Evolutionary conservation across 1,284 basidiomycete species (phyloP).

Genomic region (Pseudozyma pruni): DNA sequence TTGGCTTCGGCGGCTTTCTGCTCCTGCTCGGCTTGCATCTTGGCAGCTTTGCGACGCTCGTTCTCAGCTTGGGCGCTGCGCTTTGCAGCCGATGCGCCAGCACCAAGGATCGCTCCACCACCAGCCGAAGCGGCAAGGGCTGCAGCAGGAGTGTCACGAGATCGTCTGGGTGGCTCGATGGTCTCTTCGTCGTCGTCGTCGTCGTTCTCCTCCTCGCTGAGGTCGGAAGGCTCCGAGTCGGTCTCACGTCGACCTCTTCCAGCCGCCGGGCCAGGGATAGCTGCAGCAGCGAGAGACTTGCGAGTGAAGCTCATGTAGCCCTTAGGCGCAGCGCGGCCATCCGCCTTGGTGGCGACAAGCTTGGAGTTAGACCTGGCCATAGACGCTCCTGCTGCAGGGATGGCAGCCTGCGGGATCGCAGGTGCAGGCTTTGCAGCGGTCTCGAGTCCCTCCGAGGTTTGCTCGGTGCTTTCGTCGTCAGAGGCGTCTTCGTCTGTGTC

Average conservation of each 20-base stretch:
- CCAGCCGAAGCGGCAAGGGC: conserved; percentile 24
- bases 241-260: conserved; percentile 1
- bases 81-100: conserved; percentile 20
- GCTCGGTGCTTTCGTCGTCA: conserved; percentile 38
- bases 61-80: conserved; percentile 28
- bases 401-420: conserved; percentile 16
- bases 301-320: conserved; percentile 35
- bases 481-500: conserved; percentile 20
- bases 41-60: conserved; percentile 20
- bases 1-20: conserved; percentile 29
- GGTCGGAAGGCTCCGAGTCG: conserved; percentile 18
- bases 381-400: conserved; percentile 5
- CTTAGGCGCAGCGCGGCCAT: conserved; percentile 25
- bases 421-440: conserved; percentile 18
- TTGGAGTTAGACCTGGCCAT: conserved; percentile 12
- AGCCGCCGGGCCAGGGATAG: conserved; percentile 3
- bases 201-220: conserved; percentile 18
- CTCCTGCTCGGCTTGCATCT: conserved; percentile 29
- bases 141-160: conserved; percentile 23
- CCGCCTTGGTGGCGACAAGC: conserved; percentile 14
- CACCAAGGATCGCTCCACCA: conserved; percentile 8
- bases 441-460: conserved; percentile 34
- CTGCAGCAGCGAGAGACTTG: conserved; percentile 18
- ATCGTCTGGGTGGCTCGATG: conserved; percentile 12
- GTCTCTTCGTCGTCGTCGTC: conserved; percentile 15